Base-by-base conservation (phyloP, 2,329 filamentous ascomycete species). In the Venturia carpophila region DNA sequence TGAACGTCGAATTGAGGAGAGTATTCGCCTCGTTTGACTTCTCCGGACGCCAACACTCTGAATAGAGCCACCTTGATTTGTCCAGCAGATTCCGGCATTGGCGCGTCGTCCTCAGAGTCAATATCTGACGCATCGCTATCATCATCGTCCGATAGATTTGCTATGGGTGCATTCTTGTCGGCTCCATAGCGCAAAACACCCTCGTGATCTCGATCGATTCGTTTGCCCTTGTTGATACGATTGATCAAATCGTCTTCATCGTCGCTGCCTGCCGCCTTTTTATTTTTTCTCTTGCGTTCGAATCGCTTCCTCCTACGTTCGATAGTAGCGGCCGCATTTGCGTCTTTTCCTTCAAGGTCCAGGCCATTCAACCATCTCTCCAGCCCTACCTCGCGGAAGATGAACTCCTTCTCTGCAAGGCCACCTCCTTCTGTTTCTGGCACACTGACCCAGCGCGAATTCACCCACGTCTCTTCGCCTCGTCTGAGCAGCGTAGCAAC, bases 61-160 rank as follows among this genome's bases (percentile, higher is more conserved):
- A 97, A 97, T 79, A 99, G 87, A 68, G 93, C 92, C 21, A 99
- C 92, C 78, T 97, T 97, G 79, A 99, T 99, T 78, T 99, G 94
- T 11, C 94, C 94, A 5, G 94, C 90, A 13, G 94, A 91, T 80
- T 97, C 94, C 15, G 93, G 92, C 66, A 86, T 82, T 1, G 91
- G 90, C 70, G 93, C 91, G 75, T 97, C 92, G 70, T 93, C 90
- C 67, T 91, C 89, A 5, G 84, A 83, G 45, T 82, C 81, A 2
- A 89, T 91, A 73, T 88, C 87, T 24, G 88, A 89, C 15, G 79
- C 79, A 67, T 84, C 81, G 66, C 81, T 79, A 63, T 81, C 79
- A 67, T 89, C 89, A 55, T 91, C 90, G 67, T 89, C 87, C 47
- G 90, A 85, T 30, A 87, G 75, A 66, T 83, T 84, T 73, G 94